A percentile compares a stretch with the other conserved stretches of the same genome.
Conservation (phyloP, 2,329 filamentous ascomycete species). For the Aspergillus sp. region DNA sequence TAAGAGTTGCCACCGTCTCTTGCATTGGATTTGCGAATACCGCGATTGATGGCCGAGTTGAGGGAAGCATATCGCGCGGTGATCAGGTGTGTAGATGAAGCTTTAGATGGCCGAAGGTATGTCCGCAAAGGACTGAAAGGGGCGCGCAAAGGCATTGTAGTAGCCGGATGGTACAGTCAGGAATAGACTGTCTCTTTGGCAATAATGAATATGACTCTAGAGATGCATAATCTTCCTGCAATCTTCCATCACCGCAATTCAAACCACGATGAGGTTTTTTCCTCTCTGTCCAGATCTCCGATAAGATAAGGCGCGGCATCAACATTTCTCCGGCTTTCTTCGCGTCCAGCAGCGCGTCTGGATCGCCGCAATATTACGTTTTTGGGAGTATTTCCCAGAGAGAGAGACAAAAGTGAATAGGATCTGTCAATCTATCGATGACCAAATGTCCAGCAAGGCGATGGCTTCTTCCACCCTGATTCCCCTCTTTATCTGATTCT, state of each 20-base stretch:
- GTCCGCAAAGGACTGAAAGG: constrained; percentile 5
- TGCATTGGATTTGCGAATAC: constrained; percentile 49
- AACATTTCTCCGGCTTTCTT: constrained; percentile 6
- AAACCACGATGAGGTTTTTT: neutral
- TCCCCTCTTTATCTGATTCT: no score
- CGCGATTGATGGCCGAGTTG: constrained; percentile 64
- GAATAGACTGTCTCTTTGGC: no score
- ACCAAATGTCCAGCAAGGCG: no score
- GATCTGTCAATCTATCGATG: no score
- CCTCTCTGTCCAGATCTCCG: constrained; percentile 3
- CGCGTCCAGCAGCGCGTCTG: constrained; percentile 7
- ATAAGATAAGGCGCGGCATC: constrained; percentile 16
- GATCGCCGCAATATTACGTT: constrained; percentile 8
- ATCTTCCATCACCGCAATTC: no score
- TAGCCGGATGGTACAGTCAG: no score
- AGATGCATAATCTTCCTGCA: no score
- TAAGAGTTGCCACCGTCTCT: neutral
- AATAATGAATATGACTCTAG: no score
- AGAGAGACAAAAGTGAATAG: no score
- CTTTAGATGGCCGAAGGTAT: constrained; percentile 10
- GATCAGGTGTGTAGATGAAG: constrained; percentile 7
- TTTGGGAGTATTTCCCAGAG: neutral
- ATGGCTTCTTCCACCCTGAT: no score
- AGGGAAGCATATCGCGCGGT: constrained; percentile 50
- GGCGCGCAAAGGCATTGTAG: constrained; percentile 5